Conservation (phyloP, 768 basidiomycete species). For the Russula griseocarnosa region DNA sequence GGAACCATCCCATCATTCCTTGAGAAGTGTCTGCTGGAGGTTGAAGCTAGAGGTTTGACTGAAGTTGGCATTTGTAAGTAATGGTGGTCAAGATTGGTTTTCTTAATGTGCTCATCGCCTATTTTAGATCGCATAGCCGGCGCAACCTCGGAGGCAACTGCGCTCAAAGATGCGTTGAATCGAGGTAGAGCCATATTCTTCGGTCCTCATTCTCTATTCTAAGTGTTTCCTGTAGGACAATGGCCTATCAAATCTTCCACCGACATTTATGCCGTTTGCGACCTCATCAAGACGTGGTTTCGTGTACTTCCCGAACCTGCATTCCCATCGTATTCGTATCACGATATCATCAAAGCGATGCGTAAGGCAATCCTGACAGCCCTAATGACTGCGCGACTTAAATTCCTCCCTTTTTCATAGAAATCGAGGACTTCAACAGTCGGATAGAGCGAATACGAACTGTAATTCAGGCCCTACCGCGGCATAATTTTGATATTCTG, state of each 20-base stretch:
- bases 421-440: conserved; percentile 63
- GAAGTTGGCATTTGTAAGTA: conserved; percentile 80
- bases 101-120: conserved; percentile 4
- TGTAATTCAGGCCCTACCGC: conserved; percentile 67
- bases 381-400: neutral
- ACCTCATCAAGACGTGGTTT: conserved; percentile 84
- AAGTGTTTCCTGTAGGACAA: conserved; percentile 43
- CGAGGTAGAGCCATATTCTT: conserved; percentile 42
- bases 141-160: conserved; percentile 62
- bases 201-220: neutral
- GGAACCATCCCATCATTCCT: conserved; percentile 66
- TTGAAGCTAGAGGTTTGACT: conserved; percentile 69
- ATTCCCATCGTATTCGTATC: conserved; percentile 66
- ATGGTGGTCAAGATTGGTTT: neutral
- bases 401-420: conserved; percentile 36
- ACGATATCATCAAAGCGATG: conserved; percentile 64
- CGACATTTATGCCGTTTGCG: conserved; percentile 81
- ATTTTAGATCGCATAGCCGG: conserved; percentile 76
- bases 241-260: conserved; percentile 54
- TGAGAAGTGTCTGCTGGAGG: conserved; percentile 59
- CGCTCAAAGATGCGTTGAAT: conserved; percentile 72
- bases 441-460: conserved; percentile 60
- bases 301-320: conserved; percentile 75
- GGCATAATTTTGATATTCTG: conserved; percentile 72
- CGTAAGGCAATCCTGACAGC: conserved; percentile 39